Percentiles rank a stretch among this genome's conserved stretches.
phyloP scores from a whole-genome alignment of 2,329 filamentous ascomycete species.

The Herpotrichia juniperi region DNA sequence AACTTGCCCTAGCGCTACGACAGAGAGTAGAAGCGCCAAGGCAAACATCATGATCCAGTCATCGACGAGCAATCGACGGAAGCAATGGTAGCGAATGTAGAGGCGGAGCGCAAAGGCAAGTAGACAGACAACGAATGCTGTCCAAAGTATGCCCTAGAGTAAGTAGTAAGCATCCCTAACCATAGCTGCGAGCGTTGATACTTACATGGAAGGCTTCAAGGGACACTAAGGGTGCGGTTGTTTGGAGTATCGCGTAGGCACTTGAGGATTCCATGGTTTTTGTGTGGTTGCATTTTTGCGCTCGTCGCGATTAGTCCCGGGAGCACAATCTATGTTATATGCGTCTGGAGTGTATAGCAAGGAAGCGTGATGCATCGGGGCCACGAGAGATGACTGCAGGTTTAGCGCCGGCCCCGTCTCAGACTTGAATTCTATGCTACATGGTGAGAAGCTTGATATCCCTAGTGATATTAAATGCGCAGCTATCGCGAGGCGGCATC shows the following conservation, averaged over 20 bases:
- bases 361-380: no score
- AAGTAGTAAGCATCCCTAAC: neutral
- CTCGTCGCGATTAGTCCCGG: neutral
- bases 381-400: neutral
- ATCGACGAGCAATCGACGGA: conserved; percentile 11
- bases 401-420: neutral
- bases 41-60: conserved; percentile 16
- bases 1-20: conserved; percentile 6
- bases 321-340: no score
- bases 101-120: conserved; percentile 5
- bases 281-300: neutral
- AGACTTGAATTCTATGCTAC: neutral
- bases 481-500: neutral
- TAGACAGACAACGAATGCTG: conserved; percentile 6
- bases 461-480: neutral
- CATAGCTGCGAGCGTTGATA: neutral
- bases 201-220: conserved; percentile 11
- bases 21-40: conserved; percentile 3
- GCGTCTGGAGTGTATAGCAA: no score
- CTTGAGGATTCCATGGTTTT: neutral
- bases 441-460: neutral
- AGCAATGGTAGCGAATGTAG: conserved; percentile 16
- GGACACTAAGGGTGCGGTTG: conserved; percentile 4
- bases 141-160: conserved; percentile 8
- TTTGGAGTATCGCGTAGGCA: neutral